Evolutionary conservation across 768 basidiomycete species (phyloP).

Genomic region (Daedaleopsis sinensis): DNA sequence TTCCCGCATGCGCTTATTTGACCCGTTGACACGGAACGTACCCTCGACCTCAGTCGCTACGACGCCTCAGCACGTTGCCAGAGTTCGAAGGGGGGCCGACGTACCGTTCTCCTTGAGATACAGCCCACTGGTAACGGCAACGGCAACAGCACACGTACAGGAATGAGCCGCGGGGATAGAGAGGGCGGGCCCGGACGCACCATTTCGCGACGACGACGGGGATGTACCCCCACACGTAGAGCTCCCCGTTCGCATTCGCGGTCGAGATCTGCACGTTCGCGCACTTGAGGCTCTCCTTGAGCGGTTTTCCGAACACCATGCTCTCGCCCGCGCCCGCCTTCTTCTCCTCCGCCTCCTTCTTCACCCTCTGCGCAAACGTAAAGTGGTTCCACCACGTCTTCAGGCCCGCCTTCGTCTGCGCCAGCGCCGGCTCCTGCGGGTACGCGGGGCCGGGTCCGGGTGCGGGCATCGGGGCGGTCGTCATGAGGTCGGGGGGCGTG

Average conservation of each 20-base stretch:
- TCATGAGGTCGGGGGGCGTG: background rate
- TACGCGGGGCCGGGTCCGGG: background rate
- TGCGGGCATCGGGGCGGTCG: slow-evolving; percentile 11
- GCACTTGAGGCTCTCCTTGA: slow-evolving; percentile 81
- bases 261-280: slow-evolving; percentile 96
- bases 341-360: slow-evolving; percentile 52
- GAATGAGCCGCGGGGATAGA: slow-evolving; percentile 15
- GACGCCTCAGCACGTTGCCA: slow-evolving; percentile 22
- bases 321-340: slow-evolving; percentile 35
- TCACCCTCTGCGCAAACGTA: slow-evolving; percentile 61
- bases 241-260: slow-evolving; percentile 76
- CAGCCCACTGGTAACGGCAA: slow-evolving; percentile 68
- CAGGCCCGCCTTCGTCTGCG: slow-evolving; percentile 39
- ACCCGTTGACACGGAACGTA: slow-evolving; percentile 95
- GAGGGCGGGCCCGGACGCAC: slow-evolving; percentile 46
- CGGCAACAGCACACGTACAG: no score
- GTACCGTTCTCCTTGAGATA: slow-evolving; percentile 93
- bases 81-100: slow-evolving; percentile 14
- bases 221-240: slow-evolving; percentile 92
- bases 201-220: slow-evolving; percentile 98
- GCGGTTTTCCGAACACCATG: slow-evolving; percentile 83
- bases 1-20: slow-evolving; percentile 93
- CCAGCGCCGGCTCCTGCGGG: no score
- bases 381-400: slow-evolving; percentile 87
- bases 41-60: slow-evolving; percentile 88